These are phyloP conservation scores for Polyporus tsugae DNA, from an alignment of 1,284 basidiomycete genomes.

Conservation along the genomic window DNA sequence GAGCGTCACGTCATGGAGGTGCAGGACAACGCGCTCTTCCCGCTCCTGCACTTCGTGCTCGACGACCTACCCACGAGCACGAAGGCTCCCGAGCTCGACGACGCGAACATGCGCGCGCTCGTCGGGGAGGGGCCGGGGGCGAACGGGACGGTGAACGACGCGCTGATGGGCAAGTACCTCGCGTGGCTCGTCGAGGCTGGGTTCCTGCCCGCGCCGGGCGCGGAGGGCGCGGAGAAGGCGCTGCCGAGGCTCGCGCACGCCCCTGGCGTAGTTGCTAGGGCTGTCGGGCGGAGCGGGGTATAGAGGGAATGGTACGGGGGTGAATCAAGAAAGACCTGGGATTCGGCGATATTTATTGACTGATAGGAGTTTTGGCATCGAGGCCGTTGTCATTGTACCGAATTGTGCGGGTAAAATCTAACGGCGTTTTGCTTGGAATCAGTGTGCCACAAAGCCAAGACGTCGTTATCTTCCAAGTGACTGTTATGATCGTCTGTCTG, in stretches of 20 bases:
- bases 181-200: constrained; percentile 92
- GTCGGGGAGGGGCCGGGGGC: constrained; percentile 54
- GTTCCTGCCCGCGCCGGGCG: constrained; percentile 80
- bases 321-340: neutral
- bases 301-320: neutral
- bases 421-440: neutral
- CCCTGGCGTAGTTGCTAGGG: constrained; percentile 43
- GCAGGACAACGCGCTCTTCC: constrained; percentile 97
- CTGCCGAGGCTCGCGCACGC: constrained; percentile 52
- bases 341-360: neutral
- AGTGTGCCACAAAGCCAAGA: neutral
- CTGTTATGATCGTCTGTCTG: neutral
- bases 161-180: constrained; percentile 89
- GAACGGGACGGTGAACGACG: constrained; percentile 79
- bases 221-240: constrained; percentile 46
- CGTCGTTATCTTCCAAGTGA: neutral
- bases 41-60: constrained; percentile 95
- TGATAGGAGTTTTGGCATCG: neutral
- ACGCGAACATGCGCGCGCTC: constrained; percentile 81
- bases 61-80: constrained; percentile 98
- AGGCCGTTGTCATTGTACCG: neutral
- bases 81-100: constrained; percentile 93
- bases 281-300: constrained; percentile 56
- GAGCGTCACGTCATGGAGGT: constrained; percentile 95
- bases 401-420: neutral